Percentiles rank a stretch among this genome's conserved stretches.
These are phyloP conservation scores for Wallacemonas collosoma DNA, from an alignment of 208 protist genomes.

Conservation along the genomic window DNA sequence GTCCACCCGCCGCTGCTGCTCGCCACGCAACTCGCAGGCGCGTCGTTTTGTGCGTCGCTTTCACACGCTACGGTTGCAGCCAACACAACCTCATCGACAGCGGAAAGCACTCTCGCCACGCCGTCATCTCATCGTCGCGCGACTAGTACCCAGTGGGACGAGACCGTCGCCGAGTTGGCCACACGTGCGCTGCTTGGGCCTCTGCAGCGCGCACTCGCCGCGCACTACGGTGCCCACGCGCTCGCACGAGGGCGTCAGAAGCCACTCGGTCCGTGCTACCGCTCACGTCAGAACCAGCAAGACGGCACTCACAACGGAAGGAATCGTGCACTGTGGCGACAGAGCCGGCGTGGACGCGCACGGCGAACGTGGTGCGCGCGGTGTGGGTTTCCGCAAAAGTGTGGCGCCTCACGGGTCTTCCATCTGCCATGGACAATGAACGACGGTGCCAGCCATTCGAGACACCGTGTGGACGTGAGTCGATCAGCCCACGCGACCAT, in stretches of 20 bases:
- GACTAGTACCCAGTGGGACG: background rate
- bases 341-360: constrained; percentile 41
- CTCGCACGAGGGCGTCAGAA: constrained; percentile 49
- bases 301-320: constrained; percentile 32
- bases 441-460: no score
- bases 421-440: no score
- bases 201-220: constrained; percentile 58
- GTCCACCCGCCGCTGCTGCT: constrained; percentile 22
- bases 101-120: no score
- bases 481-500: no score
- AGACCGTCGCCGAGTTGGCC: background rate
- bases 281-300: constrained; percentile 16
- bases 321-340: constrained; percentile 20
- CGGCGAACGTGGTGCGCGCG: constrained; percentile 58
- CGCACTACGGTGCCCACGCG: constrained; percentile 79
- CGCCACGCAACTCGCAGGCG: constrained; percentile 54
- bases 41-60: constrained; percentile 71
- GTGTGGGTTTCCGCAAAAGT: constrained; percentile 46
- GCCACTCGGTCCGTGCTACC: constrained; percentile 59
- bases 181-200: constrained; percentile 11
- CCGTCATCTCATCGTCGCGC: no score
- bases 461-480: no score
- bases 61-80: constrained; percentile 36
- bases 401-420: no score
- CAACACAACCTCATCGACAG: no score